These are phyloP conservation scores for Zanthoxylum bungeanum DNA, from an alignment of 345 rosid genomes.

Conservation along the genomic window DNA sequence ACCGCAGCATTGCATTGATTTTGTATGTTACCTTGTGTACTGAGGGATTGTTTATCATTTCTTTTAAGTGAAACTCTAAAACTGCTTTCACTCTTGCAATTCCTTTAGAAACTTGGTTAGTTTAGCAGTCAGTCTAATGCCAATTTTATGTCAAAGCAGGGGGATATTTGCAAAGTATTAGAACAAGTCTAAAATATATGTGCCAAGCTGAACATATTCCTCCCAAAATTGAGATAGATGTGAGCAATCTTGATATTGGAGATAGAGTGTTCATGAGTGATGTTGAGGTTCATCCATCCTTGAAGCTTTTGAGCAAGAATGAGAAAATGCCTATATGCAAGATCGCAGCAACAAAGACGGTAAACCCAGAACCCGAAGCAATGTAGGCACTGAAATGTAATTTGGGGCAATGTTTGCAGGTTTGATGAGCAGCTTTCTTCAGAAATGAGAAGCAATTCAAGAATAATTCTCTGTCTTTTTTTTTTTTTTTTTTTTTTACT, in stretches of 20 bases:
- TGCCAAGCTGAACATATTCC: conserved; percentile 81
- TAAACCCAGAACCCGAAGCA: conserved; percentile 29
- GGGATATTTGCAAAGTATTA: conserved; percentile 51
- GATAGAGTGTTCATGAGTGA: conserved; percentile 62
- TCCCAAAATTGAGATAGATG: conserved; percentile 75
- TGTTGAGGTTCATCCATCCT: conserved; percentile 57
- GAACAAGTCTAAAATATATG: conserved; percentile 47
- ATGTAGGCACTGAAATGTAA: conserved; percentile 16
- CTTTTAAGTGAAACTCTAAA: not conserved
- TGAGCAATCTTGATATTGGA: conserved; percentile 76
- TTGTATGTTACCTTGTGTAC: not conserved
- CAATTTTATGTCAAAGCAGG: conserved; percentile 41
- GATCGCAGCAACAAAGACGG: conserved; percentile 44
- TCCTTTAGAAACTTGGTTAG: not conserved
- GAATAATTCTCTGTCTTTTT: conserved; percentile 15
- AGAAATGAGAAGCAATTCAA: not conserved
- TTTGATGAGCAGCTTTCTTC: conserved; percentile 1
- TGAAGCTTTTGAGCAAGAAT: conserved; percentile 77
- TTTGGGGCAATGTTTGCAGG: not conserved
- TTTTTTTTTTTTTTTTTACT: not conserved
- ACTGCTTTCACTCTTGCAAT: not conserved
- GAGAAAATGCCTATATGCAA: conserved; percentile 76
- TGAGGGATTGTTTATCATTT: not conserved
- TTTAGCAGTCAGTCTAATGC: not conserved
- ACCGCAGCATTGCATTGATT: not conserved